Percentiles rank a stretch among this genome's conserved stretches.
Conservation (phyloP, 768 basidiomycete species). For the Trametes cingulata region DNA sequence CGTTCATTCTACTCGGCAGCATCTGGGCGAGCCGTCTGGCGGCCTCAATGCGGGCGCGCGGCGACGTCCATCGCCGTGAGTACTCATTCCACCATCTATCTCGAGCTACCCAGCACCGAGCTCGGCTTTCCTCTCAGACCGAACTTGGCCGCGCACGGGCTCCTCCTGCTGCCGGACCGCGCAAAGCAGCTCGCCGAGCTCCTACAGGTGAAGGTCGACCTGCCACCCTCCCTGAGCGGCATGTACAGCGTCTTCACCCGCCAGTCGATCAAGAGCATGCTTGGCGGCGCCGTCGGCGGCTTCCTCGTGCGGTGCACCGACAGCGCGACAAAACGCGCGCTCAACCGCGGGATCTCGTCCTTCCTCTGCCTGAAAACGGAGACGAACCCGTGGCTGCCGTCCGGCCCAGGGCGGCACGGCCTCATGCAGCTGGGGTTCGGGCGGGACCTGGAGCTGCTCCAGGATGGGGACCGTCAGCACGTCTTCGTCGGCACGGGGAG, state of each 20-base stretch:
- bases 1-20: no score
- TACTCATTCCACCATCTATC: no score
- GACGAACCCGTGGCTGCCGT: constrained; percentile 55
- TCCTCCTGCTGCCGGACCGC: constrained; percentile 23
- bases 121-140: background rate
- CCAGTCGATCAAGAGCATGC: constrained; percentile 34
- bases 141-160: background rate
- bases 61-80: no score
- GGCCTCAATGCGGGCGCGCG: no score
- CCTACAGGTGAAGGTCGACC: constrained; percentile 27
- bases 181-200: constrained; percentile 25
- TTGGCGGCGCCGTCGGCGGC: constrained; percentile 41
- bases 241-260: constrained; percentile 38
- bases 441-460: constrained; percentile 42
- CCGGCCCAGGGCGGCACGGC: constrained; percentile 47
- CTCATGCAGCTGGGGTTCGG: constrained; percentile 56
- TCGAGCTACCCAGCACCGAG: no score
- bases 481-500: constrained; percentile 47
- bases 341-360: constrained; percentile 34
- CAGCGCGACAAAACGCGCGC: constrained; percentile 31
- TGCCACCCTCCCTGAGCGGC: constrained; percentile 15
- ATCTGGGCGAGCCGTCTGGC: no score
- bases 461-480: constrained; percentile 39
- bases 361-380: constrained; percentile 51
- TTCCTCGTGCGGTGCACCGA: constrained; percentile 3